Evolutionary conservation across 495 filamentous ascomycete genomes (phyloP), one percentile per base, ranked within the genome.

Genomic region (Penicillium crystallinum): DNA sequence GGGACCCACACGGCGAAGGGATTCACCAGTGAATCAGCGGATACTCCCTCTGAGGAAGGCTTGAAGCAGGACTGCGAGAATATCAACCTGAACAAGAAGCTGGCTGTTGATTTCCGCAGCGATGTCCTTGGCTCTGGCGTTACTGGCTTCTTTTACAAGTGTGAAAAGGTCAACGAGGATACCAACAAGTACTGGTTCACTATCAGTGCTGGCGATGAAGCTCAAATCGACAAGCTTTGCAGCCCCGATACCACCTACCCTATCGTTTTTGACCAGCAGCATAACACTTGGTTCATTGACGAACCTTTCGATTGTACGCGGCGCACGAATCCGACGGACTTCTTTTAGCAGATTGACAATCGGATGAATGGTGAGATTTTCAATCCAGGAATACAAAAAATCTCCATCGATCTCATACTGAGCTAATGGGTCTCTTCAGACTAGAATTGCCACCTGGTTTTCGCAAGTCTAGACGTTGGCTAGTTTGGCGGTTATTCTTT

Each of bases 151-250:
- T 65, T 65, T 46, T 65, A 63, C 42, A 65, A 62, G 49, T 65
- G 62, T 35, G 62, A 63, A 54, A 54, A 56, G 23, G 53, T 63
- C 39, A 56, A 52, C 34, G 39, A 40, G 12, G 56, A 62, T 25
- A 65, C 62, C 49, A 65, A 65, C 25, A 42, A 52, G 25, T 65
- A 65, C 36, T 65, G 62, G 62, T 65, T 65, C 18, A 65, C 62
- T 18, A 56, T 65, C 39, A 65, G 59, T 51, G 54, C 59, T 33
- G 56, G 52, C 1, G 25, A 60, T 22, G 10, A 23, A 33, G 39
- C 59, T 2, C 59, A 57, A 42, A 63, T 65, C 36, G 52, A 65
- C 21, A 21, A 52, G 52, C 59, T 65, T 38, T 65, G 62, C 31
- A 38, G 51, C 44, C 41, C 41, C 2, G 48, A 59, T 18, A 56